These are phyloP conservation scores for Neotropicomus parvogracilis DNA, from an alignment of 1,284 basidiomycete genomes.

Conservation along the genomic window DNA sequence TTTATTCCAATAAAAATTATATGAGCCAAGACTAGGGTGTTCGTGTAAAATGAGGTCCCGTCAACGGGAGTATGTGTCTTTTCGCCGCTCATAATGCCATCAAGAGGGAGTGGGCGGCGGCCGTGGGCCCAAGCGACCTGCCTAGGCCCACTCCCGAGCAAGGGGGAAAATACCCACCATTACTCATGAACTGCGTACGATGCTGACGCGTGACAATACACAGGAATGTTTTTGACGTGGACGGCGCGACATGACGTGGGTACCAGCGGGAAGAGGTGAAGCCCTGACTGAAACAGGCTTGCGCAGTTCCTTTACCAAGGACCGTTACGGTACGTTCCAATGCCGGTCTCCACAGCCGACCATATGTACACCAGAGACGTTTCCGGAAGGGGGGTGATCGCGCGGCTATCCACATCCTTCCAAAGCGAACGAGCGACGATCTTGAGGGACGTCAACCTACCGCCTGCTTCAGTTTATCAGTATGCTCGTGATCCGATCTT, in stretches of 20 bases:
- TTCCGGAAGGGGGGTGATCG: conserved; percentile 12
- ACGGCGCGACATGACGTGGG: background rate
- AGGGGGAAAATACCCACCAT: background rate
- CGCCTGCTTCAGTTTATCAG: background rate
- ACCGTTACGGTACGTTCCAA: conserved; percentile 13
- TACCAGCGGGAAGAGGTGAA: background rate
- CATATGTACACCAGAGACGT: background rate
- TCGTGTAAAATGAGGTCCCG: background rate
- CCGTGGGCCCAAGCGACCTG: background rate
- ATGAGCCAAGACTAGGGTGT: background rate
- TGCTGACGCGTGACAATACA: too few species aligned
- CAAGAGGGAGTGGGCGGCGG: too few species aligned
- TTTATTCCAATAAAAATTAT: too few species aligned
- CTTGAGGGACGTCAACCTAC: conserved; percentile 13
- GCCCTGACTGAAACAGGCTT: background rate
- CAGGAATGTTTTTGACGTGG: background rate
- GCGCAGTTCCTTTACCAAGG: conserved; percentile 9
- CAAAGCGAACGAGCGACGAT: conserved; percentile 22
- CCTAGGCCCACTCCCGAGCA: background rate
- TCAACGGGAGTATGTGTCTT: background rate
- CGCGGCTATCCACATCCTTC: conserved; percentile 26
- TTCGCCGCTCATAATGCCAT: background rate
- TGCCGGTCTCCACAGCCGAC: conserved; percentile 7
- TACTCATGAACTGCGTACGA: background rate
- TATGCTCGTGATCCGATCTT: conserved; percentile 13